Conservation (phyloP, 352 stramenopile species). For the Poterioochromonas sp. region DNA sequence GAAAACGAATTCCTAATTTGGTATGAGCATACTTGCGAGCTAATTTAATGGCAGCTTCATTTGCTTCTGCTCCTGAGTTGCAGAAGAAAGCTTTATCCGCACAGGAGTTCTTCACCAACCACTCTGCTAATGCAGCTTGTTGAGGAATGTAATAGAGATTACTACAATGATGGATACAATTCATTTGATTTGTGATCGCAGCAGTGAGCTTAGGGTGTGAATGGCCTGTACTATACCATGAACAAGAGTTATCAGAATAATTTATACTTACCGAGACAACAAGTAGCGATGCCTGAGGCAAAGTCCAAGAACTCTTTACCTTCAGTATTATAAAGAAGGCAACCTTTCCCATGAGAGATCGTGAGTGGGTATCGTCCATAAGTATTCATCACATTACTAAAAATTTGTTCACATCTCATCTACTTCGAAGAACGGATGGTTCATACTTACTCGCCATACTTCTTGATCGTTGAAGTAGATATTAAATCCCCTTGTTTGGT, state of each 20-base stretch:
- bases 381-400: conserved; percentile 43
- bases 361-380: conserved; percentile 51
- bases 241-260: background rate
- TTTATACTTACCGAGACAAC: conserved; percentile 41
- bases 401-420: too few relatives aligned
- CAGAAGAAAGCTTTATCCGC: conserved; percentile 94
- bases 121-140: conserved; percentile 81
- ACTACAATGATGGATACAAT: conserved; percentile 81
- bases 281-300: conserved; percentile 67
- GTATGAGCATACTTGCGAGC: conserved; percentile 60
- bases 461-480: too few relatives aligned
- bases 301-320: conserved; percentile 79
- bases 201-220: conserved; percentile 70
- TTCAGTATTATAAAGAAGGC: conserved; percentile 75
- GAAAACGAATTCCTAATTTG: conserved; percentile 55
- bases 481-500: too few relatives aligned
- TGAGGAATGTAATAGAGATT: conserved; percentile 93
- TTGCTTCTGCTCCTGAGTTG: conserved; percentile 82
- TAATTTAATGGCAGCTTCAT: conserved; percentile 65
- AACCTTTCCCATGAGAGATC: conserved; percentile 63
- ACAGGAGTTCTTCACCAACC: conserved; percentile 84
- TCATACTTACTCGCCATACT: too few relatives aligned
- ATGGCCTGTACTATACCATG: conserved; percentile 54
- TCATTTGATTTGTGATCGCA: conserved; percentile 60
- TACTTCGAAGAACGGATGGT: too few relatives aligned